phyloP scores from a whole-genome alignment of 2,329 filamentous ascomycete species.

The Calonectria fujianensis region DNA sequence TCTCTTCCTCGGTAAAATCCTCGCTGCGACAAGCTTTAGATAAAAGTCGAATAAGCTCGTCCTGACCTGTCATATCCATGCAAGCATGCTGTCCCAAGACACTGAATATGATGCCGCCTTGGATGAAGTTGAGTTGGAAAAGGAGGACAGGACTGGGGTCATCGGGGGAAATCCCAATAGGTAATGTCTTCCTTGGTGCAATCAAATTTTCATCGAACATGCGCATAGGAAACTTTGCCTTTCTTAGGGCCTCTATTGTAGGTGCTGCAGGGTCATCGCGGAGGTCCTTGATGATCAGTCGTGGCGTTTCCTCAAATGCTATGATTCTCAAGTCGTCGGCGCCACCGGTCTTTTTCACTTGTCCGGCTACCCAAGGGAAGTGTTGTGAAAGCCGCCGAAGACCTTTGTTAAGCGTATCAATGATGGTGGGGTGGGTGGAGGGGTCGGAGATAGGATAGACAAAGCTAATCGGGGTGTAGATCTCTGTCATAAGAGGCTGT shows the following conservation, averaged over 20 bases:
- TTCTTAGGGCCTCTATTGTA: conserved; percentile 61
- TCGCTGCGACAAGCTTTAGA: conserved; percentile 68
- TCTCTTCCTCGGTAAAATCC: conserved; percentile 67
- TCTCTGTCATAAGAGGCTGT: conserved; percentile 59
- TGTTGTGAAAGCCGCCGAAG: conserved; percentile 60
- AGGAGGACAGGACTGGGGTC: conserved; percentile 63
- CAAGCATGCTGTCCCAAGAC: conserved; percentile 68
- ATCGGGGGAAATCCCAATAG: conserved; percentile 52
- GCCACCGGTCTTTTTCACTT: conserved; percentile 59
- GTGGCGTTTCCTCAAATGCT: conserved; percentile 55
- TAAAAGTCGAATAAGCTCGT: conserved; percentile 66
- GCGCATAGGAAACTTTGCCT: conserved; percentile 65
- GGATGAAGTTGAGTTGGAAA: conserved; percentile 69
- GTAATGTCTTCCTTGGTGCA: conserved; percentile 64
- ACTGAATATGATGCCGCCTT: conserved; percentile 69
- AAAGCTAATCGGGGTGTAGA: conserved; percentile 69
- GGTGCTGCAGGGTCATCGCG: conserved; percentile 59
- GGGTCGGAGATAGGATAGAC: conserved; percentile 59
- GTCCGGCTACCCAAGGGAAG: conserved; percentile 70
- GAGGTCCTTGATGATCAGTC: conserved; percentile 65
- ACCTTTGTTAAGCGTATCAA: conserved; percentile 59
- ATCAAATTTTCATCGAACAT: conserved; percentile 69
- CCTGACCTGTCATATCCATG: conserved; percentile 72
- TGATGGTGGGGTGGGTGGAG: conserved; percentile 50
- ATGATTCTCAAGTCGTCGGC: conserved; percentile 63